Base-by-base conservation (phyloP, 306 rosid genomes). In the Malus fusca region DNA sequence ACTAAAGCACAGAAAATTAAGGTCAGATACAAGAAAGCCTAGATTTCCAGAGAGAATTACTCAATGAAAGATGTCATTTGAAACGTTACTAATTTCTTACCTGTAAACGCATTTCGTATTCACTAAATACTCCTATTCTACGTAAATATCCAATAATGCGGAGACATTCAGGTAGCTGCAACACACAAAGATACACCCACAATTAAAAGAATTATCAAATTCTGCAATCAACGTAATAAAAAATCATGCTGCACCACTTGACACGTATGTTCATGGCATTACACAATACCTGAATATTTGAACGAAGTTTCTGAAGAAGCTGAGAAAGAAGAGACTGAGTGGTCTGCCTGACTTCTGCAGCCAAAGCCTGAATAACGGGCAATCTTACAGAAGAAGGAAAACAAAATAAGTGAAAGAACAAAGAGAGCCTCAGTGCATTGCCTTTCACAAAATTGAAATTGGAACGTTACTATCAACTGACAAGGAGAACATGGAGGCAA, bases 311-410 rank as follows among this genome's bases (percentile, higher is more conserved):
- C 82, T 87, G 99, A 75, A 92, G 93, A 89, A 96, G 98, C 76
- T 96, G 98, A 69, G 87, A 89, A 86, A 92, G 99, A 79, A 96
- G 99, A 79, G 98, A 89, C 71, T 96, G 98, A 76, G 99, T 92
- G 77, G 85, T 92, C 84, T 82, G 91, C 84, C 92, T 85, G 80
- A 90, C 99, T 78, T 96, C 99, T 68, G 93, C 88, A 67, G 92
- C 93, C 81, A 96, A 85, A 5, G 90, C 91, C 86, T 96, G 98
- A 84, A 96, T 89, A 71, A 90, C 86, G 6, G 96, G 91, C 77
- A 96, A 72, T 78, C 99, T 96, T 55, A 9, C 46, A 71, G 64
- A 60, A 21, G 42, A n/a, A 69, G 15, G 64, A 65, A 58, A 22
- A 69, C 3, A 31, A 17, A 73, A 68, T 58, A 74, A 55, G 59